Percentiles rank a stretch among this genome's conserved stretches.
Conservation (phyloP, 345 rosid genomes). For the Pistacia atlantica region DNA sequence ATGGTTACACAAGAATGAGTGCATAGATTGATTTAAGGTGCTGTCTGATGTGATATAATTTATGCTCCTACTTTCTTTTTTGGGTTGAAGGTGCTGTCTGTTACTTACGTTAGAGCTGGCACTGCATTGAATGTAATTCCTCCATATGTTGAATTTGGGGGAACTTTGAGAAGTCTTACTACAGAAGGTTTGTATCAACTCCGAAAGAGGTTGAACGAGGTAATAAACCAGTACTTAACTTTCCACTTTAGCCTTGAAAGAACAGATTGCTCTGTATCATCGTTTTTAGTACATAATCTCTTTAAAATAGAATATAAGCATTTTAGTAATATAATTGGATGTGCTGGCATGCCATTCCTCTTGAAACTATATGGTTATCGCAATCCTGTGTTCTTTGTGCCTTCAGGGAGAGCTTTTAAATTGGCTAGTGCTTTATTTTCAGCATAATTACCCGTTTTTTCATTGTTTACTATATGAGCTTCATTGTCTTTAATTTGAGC, state of each 20-base stretch:
- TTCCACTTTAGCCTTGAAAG: background rate
- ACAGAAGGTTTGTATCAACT: conserved; percentile 69
- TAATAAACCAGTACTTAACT: conserved; percentile 15
- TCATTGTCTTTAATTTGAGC: background rate
- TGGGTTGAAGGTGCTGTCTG: conserved; percentile 65
- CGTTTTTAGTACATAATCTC: background rate
- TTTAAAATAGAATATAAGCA: background rate
- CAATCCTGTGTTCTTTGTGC: background rate
- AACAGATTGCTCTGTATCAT: background rate
- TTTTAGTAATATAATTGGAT: background rate
- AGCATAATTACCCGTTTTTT: background rate
- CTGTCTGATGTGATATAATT: background rate
- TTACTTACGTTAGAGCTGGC: conserved; percentile 67
- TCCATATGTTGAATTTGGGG: conserved; percentile 70
- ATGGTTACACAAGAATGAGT: background rate
- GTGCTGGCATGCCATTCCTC: background rate
- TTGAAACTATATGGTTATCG: background rate
- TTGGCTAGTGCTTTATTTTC: background rate
- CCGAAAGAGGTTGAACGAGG: conserved; percentile 68
- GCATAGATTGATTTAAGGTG: background rate
- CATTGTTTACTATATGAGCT: background rate
- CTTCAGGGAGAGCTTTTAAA: background rate
- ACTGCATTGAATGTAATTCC: conserved; percentile 58
- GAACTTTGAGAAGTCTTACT: conserved; percentile 87
- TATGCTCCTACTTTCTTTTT: conserved; percentile 7